phyloP scores from a whole-genome alignment of 805 yeast species.

The Barnettozyma pratensis region DNA sequence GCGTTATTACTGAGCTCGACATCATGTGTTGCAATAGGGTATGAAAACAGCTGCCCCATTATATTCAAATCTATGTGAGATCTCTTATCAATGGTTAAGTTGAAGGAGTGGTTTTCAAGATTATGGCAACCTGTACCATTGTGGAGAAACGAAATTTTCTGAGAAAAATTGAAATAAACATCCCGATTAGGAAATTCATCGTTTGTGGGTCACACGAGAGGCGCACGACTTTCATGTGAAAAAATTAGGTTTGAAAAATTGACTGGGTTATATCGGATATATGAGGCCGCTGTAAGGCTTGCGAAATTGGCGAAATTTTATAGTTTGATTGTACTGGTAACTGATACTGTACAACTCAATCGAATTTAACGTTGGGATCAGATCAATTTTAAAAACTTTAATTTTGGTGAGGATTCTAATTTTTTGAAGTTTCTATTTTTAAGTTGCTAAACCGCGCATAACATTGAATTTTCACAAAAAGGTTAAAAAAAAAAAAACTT shows the following conservation, averaged over 20 bases:
- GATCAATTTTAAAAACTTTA: neutral
- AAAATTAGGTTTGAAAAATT: too few relatives aligned
- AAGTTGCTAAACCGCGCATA: neutral
- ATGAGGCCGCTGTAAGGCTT: too few relatives aligned
- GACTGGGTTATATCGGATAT: too few relatives aligned
- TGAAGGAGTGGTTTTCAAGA: too few relatives aligned
- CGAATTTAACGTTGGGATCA: neutral
- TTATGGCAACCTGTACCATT: neutral
- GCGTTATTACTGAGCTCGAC: conserved; percentile 32
- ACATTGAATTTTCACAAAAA: too few relatives aligned
- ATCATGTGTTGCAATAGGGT: conserved; percentile 56
- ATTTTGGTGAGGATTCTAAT: neutral
- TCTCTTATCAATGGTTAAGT: too few relatives aligned
- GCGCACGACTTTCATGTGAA: too few relatives aligned
- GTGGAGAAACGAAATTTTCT: neutral
- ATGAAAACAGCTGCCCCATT: conserved; percentile 75
- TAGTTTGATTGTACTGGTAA: too few relatives aligned
- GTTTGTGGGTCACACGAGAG: neutral
- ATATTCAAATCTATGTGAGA: neutral
- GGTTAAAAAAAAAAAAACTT: too few relatives aligned
- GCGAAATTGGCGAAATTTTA: too few relatives aligned
- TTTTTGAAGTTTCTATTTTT: neutral
- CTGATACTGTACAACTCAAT: neutral
- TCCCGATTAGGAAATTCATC: neutral
- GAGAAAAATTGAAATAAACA: neutral